These are phyloP conservation scores for Mycogone perniciosa DNA, from an alignment of 2,329 filamentous ascomycete genomes.

Conservation along the genomic window DNA sequence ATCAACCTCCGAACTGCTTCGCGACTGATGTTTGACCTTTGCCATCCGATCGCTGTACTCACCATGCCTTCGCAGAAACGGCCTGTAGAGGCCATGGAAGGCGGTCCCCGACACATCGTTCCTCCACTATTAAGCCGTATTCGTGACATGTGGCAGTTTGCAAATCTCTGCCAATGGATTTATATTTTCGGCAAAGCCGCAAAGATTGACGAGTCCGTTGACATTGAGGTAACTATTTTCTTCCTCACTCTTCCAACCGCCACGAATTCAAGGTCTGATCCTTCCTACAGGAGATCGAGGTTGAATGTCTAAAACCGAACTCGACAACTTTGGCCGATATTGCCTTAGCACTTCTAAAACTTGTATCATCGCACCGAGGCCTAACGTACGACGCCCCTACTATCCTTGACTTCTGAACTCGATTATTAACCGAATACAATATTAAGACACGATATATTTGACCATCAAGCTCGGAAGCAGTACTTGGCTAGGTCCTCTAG, in stretches of 20 bases:
- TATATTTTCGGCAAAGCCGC: constrained; percentile 82
- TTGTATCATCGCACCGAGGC: constrained; percentile 86
- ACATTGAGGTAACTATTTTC: constrained; percentile 66
- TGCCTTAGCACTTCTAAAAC: constrained; percentile 82
- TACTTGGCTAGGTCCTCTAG: constrained; percentile 74
- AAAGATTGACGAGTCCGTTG: constrained; percentile 83
- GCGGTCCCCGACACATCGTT: too few relatives aligned
- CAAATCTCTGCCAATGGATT: constrained; percentile 89
- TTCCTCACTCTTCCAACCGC: too few relatives aligned
- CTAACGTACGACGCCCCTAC: constrained; percentile 59
- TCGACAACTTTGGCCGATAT: constrained; percentile 73
- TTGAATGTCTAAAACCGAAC: constrained; percentile 74
- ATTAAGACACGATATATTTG: constrained; percentile 73
- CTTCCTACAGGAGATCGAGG: constrained; percentile 69
- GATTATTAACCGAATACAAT: constrained; percentile 16
- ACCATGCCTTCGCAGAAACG: too few relatives aligned
- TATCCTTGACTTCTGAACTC: constrained; percentile 17
- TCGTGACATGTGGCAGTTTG: constrained; percentile 93
- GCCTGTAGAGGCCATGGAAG: too few relatives aligned
- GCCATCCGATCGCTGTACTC: too few relatives aligned
- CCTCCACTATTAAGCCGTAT: constrained; percentile 39
- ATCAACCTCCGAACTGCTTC: too few relatives aligned
- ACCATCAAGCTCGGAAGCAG: constrained; percentile 87
- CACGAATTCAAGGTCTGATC: neutral
- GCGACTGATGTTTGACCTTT: too few relatives aligned